Conservation (phyloP, 1,284 basidiomycete genomes). For the Jaminaea rosea region DNA sequence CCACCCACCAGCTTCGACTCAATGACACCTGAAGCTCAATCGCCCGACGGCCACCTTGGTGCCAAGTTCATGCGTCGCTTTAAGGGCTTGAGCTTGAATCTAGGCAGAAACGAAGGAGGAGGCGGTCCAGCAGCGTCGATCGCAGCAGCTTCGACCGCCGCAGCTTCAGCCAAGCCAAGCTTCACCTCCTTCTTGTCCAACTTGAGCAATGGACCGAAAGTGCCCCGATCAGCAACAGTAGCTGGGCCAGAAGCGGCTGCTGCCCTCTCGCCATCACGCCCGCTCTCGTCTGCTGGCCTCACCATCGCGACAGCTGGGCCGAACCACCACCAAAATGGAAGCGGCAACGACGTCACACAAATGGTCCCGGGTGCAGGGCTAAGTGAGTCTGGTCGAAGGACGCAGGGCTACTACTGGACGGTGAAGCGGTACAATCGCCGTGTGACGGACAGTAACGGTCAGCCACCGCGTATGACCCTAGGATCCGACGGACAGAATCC, state of each 20-base stretch:
- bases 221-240: too few species aligned
- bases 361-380: slow-evolving; percentile 24
- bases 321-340: not conserved
- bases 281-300: not conserved
- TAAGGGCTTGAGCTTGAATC: slow-evolving; percentile 17
- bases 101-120: not conserved
- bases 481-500: slow-evolving; percentile 9
- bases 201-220: too few species aligned
- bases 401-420: slow-evolving; percentile 40
- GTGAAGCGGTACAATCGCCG: slow-evolving; percentile 30
- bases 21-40: slow-evolving; percentile 32
- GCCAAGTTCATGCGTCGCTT: slow-evolving; percentile 30
- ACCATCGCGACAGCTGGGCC: not conserved
- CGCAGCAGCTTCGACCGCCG: too few species aligned
- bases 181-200: too few species aligned
- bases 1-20: slow-evolving; percentile 35
- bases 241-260: too few species aligned
- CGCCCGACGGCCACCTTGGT: slow-evolving; percentile 12
- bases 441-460: slow-evolving; percentile 9
- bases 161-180: too few species aligned
- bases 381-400: slow-evolving; percentile 13
- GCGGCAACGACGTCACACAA: slow-evolving; percentile 15
- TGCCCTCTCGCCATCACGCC: too few species aligned
- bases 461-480: slow-evolving; percentile 1
- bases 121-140: not conserved